Evolutionary conservation across 371 early-diverging fungal species (phyloP).

Genomic region (Capillidium heterosporum): DNA sequence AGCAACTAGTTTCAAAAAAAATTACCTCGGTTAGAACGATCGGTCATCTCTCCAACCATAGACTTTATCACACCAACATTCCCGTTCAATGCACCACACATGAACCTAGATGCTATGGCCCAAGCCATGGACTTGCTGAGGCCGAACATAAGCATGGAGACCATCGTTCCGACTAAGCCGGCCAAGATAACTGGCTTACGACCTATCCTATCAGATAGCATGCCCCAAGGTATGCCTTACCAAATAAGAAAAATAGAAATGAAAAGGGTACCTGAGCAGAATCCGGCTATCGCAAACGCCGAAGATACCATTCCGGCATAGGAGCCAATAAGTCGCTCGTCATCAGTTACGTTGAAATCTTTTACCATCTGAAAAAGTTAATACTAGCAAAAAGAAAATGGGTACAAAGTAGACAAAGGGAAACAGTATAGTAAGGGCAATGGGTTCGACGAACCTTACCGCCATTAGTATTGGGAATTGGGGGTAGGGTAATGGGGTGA

Average conservation of each 20-base stretch:
- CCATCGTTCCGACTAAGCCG: conserved; percentile 54
- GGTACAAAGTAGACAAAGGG: conserved; percentile 41
- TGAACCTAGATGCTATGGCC: conserved; percentile 40
- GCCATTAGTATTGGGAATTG: conserved; percentile 33
- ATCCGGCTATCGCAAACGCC: conserved; percentile 37
- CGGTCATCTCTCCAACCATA: conserved; percentile 69
- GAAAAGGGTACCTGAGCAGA: conserved; percentile 24
- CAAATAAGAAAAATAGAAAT: background rate
- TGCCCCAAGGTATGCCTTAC: conserved; percentile 24
- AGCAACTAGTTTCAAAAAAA: background rate
- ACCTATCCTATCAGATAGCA: conserved; percentile 42
- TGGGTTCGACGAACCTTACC: conserved; percentile 36
- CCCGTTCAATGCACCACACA: conserved; percentile 59
- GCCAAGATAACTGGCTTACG: conserved; percentile 59
- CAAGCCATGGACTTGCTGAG: conserved; percentile 36
- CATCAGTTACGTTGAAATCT: conserved; percentile 7
- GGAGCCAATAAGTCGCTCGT: conserved; percentile 13
- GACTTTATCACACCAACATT: conserved; percentile 70
- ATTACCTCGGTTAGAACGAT: conserved; percentile 31
- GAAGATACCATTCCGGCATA: conserved; percentile 43
- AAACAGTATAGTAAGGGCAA: conserved; percentile 31
- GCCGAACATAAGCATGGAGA: conserved; percentile 52
- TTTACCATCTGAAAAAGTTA: conserved; percentile 3
- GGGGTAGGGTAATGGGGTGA: conserved; percentile 25
- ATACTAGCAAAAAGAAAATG: conserved; percentile 5